Evolutionary conservation across 2,329 filamentous ascomycete species (phyloP).

Genomic region (Calonectria pseudoreteaudii): DNA sequence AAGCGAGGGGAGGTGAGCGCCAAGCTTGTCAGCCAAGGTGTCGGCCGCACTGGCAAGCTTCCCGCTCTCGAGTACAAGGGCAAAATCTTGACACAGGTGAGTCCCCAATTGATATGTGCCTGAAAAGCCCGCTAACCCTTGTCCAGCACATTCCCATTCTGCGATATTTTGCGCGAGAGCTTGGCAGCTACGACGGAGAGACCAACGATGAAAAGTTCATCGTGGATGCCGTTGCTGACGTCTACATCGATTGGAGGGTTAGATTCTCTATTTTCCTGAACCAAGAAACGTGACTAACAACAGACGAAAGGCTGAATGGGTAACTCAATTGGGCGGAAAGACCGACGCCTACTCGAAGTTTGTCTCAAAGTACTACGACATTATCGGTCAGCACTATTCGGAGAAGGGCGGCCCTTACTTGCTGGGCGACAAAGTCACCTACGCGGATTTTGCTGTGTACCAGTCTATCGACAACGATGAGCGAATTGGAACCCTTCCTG

Average conservation of each 20-base stretch:
- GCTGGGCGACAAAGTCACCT: conserved; percentile 50
- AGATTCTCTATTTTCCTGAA: neutral
- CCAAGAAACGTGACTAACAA: neutral
- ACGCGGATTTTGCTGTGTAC: conserved; percentile 54
- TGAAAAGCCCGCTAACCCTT: neutral
- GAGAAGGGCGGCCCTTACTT: conserved; percentile 49
- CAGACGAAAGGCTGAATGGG: conserved; percentile 36
- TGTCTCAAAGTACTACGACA: conserved; percentile 45
- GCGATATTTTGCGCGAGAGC: conserved; percentile 50
- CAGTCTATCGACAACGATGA: conserved; percentile 53
- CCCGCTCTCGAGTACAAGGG: conserved; percentile 52
- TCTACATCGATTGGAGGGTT: conserved; percentile 55
- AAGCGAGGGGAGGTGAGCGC: conserved; percentile 36
- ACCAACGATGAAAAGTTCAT: conserved; percentile 51
- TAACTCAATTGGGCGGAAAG: conserved; percentile 38
- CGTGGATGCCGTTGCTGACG: conserved; percentile 51
- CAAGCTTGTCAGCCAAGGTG: conserved; percentile 41
- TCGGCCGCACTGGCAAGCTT: conserved; percentile 47
- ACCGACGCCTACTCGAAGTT: conserved; percentile 47
- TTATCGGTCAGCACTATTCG: conserved; percentile 46
- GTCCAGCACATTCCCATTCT: conserved; percentile 40
- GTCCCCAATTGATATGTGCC: neutral
- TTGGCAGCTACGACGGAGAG: conserved; percentile 50
- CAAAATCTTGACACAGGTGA: conserved; percentile 37
- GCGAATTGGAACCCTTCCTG: conserved; percentile 47